A percentile compares a stretch with the other conserved stretches of the same genome.
phyloP scores from a whole-genome alignment of 139 green algal species.

The Ettlia oleoabundans region DNA sequence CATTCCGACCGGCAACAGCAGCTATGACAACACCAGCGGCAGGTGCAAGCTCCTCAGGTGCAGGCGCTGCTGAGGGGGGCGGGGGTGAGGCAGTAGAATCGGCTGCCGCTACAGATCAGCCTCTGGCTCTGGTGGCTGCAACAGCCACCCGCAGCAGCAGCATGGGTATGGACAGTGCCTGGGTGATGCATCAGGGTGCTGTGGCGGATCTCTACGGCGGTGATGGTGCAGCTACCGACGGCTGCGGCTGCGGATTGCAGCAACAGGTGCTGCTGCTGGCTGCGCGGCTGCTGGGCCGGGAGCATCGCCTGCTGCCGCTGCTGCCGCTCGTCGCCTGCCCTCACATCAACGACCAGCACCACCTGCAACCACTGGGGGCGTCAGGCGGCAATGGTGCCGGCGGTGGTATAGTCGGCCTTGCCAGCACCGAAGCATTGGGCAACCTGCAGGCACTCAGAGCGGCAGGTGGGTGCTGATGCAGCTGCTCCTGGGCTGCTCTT shows the following conservation, averaged over 20 bases:
- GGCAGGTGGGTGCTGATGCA: not conserved
- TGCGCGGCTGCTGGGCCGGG: slow-evolving; percentile 3
- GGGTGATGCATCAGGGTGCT: not conserved
- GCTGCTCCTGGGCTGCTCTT: too few relatives aligned
- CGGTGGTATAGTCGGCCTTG: not conserved
- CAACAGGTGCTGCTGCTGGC: slow-evolving; percentile 26
- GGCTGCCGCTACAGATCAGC: not conserved
- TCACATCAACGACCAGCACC: not conserved
- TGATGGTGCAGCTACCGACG: not conserved
- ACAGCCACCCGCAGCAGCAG: not conserved
- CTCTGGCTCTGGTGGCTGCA: not conserved
- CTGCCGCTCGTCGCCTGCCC: not conserved
- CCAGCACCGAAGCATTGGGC: not conserved
- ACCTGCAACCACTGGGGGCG: too few relatives aligned
- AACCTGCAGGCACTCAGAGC: slow-evolving; percentile 18
- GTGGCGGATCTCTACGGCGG: not conserved
- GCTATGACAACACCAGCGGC: not conserved
- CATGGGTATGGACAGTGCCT: too few relatives aligned
- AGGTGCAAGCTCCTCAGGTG: not conserved
- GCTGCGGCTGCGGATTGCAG: slow-evolving; percentile 31
- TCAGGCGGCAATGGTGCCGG: not conserved
- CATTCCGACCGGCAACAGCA: not conserved
- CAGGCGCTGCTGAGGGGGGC: not conserved
- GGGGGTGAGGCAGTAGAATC: too few relatives aligned
- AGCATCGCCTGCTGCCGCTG: slow-evolving; percentile 14